Evolutionary conservation across 139 green algal species (phyloP).

Genomic region (Haematococcus lacustris): DNA sequence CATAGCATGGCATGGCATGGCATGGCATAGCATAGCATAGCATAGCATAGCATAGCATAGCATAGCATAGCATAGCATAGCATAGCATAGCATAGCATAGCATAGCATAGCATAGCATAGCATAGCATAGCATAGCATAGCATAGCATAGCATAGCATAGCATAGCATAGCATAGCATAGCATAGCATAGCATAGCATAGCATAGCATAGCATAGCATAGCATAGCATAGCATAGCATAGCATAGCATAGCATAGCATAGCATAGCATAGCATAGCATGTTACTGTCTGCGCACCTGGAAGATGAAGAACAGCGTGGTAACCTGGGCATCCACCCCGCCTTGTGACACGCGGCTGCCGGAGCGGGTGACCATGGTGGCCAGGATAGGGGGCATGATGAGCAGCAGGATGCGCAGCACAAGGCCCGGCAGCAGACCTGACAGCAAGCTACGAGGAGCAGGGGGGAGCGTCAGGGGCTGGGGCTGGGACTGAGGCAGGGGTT

Average conservation of each 20-base stretch:
- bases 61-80: no score
- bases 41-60: no score
- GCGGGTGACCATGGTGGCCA: conserved; percentile 4
- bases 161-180: background rate
- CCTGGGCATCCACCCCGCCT: conserved; percentile 6
- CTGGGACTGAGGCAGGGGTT: no score
- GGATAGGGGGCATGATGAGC: conserved; percentile 2
- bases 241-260: background rate
- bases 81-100: no score
- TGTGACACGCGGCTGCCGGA: background rate
- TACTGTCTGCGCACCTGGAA: conserved; percentile 14
- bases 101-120: no score
- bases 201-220: background rate
- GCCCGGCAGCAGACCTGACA: conserved; percentile 42
- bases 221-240: background rate
- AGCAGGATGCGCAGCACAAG: conserved; percentile 16
- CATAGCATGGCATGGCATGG: no score
- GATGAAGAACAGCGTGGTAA: conserved; percentile 10
- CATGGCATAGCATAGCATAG: no score
- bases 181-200: background rate
- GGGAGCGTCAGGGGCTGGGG: no score
- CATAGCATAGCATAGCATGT: background rate
- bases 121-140: conserved; percentile 2
- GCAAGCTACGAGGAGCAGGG: conserved; percentile 19
- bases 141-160: background rate